Percentiles rank a stretch among this genome's conserved stretches.
Conservation (phyloP, 2,329 filamentous ascomycete species). For the Diaporthe eres region DNA sequence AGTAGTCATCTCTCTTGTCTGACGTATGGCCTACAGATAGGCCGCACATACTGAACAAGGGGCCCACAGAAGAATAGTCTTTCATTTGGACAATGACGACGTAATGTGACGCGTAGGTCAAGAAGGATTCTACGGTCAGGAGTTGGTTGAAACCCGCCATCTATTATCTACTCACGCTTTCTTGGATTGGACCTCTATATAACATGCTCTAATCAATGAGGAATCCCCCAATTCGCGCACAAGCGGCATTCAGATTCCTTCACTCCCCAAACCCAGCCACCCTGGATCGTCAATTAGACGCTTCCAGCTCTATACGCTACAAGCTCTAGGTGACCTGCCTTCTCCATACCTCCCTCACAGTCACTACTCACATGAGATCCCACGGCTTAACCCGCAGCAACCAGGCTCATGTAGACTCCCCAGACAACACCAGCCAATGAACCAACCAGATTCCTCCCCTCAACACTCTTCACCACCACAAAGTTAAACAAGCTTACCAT, state of each 20-base stretch:
- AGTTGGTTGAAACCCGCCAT: too few relatives aligned
- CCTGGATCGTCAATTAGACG: not conserved
- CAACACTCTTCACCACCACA: conserved; percentile 73
- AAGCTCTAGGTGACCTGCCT: not conserved
- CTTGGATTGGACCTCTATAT: not conserved
- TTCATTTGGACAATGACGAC: not conserved
- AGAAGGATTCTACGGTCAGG: too few relatives aligned
- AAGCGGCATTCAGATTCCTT: not conserved
- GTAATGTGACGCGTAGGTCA: not conserved
- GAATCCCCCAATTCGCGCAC: not conserved
- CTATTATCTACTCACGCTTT: not conserved
- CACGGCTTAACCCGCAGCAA: conserved; percentile 53
- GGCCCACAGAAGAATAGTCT: not conserved
- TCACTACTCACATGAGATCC: too few relatives aligned
- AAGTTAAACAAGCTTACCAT: conserved; percentile 77
- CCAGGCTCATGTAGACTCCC: conserved; percentile 79
- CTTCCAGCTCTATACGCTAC: not conserved
- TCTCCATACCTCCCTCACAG: not conserved
- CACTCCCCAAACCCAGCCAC: not conserved
- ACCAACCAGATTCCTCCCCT: conserved; percentile 76
- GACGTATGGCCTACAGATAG: not conserved
- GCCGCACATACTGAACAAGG: not conserved
- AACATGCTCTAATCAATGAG: not conserved
- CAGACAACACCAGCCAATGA: conserved; percentile 78
- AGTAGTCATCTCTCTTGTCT: not conserved